These are phyloP conservation scores for Auricularia heimuer DNA, from an alignment of 768 basidiomycete species.

Conservation along the genomic window DNA sequence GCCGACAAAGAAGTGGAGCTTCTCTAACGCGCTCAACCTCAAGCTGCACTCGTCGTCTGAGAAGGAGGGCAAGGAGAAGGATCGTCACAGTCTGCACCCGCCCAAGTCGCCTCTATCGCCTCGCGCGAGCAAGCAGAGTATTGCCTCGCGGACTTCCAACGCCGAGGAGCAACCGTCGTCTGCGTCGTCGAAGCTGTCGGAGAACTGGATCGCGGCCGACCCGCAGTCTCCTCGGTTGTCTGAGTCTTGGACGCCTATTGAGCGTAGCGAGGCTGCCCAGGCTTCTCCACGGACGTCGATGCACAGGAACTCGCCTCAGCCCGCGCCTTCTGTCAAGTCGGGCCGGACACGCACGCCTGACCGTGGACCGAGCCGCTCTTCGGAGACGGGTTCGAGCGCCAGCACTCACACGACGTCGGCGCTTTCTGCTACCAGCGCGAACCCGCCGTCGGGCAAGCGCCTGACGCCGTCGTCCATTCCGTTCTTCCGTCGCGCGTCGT, in stretches of 20 bases:
- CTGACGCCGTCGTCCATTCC: conserved; percentile 89
- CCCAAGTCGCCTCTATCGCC: conserved; percentile 44
- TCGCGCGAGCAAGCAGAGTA: conserved; percentile 2
- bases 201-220: background rate
- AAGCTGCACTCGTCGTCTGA: conserved; percentile 30
- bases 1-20: conserved; percentile 95
- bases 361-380: conserved; percentile 50
- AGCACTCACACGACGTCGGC: conserved; percentile 52
- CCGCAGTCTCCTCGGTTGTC: background rate
- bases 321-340: background rate
- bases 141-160: background rate
- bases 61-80: conserved; percentile 2
- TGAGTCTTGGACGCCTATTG: conserved; percentile 6
- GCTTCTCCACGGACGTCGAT: background rate
- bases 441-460: conserved; percentile 61
- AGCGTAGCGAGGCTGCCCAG: background rate
- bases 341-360: conserved; percentile 52
- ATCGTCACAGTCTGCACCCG: background rate
- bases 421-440: conserved; percentile 42
- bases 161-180: background rate
- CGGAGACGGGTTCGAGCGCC: conserved; percentile 68
- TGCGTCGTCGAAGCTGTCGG: background rate
- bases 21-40: conserved; percentile 75
- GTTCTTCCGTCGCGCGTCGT: conserved; percentile 86
- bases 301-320: background rate